A percentile compares a stretch with the other conserved stretches of the same genome.
These are phyloP conservation scores for Persicaria tinctoria DNA, from an alignment of 148 eudicot genomes.

Conservation along the genomic window DNA sequence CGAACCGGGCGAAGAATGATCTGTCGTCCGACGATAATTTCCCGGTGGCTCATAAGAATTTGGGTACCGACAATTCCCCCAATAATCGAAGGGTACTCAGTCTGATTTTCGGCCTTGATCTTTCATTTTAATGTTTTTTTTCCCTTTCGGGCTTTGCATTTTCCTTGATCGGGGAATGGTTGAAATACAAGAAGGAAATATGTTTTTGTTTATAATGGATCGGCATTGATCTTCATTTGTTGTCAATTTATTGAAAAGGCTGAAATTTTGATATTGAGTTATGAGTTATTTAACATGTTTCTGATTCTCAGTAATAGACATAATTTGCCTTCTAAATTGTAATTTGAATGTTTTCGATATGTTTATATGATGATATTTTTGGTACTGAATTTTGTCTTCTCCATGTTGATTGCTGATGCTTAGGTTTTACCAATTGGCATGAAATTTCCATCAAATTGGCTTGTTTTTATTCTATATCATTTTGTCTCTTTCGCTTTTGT, in stretches of 20 bases:
- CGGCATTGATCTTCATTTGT: not conserved
- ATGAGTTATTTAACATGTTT: not conserved
- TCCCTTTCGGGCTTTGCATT: not conserved
- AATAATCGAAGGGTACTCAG: conserved; percentile 65
- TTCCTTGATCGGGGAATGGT: not conserved
- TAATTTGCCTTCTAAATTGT: not conserved
- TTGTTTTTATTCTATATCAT: not conserved
- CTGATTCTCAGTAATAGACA: not conserved
- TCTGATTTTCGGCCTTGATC: not conserved
- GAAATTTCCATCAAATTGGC: not conserved
- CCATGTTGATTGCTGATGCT: not conserved
- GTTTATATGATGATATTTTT: not conserved
- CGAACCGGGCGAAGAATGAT: conserved; percentile 32
- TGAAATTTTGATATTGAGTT: not conserved
- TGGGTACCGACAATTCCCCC: conserved; percentile 31
- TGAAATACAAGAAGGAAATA: not conserved
- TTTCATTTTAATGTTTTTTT: not conserved
- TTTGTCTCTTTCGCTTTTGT: not conserved
- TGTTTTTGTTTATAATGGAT: not conserved
- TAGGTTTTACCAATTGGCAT: not conserved
- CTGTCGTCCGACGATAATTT: conserved; percentile 28
- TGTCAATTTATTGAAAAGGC: conserved; percentile 4
- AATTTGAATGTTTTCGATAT: too few relatives aligned
- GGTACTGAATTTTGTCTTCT: not conserved
- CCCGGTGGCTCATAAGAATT: conserved; percentile 27